Evolutionary conservation across 495 filamentous ascomycete genomes (phyloP), one percentile per base, ranked within the genome.

Genomic region (Mycothermus thermophilus): DNA sequence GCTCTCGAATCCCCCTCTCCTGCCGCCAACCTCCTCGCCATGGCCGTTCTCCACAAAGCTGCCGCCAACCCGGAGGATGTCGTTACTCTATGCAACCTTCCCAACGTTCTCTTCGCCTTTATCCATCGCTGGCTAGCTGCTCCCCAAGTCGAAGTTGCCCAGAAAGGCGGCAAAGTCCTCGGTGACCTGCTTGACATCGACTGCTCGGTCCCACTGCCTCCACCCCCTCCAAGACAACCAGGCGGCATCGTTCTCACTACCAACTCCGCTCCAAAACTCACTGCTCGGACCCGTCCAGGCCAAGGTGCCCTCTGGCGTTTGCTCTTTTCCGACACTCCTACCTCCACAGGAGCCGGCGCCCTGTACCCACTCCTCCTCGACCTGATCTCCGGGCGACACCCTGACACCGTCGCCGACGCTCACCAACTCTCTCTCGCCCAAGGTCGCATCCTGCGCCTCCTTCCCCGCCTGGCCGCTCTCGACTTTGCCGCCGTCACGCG

Each of bases 401-500:
- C 74, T 2, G 52, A 50, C 18, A 51, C 51, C 0, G 43, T 43
- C 1, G 52, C 53, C 11, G 31, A 47, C 5, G 71, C 69, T 42
- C 67, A 67, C 26, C 73, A 88, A 31, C 74, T 74, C 40, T 80
- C 83, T 0, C 57, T 92, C 14, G 78, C 83, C 2, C 85, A 94
- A 55, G 82, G 77, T 23, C 65, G 86, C 37, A 40, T 93, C 26
- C 58, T 93, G 43, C 69, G 75, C 8, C 61, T 87, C 40, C 54
- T 93, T 3, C 73, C 77, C 2, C 71, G 75, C 10, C 66, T 83
- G 3, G 79, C 77, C 3, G 53, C 57, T 2, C 41, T 84, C 32
- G 73, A 81, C 48, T 75, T 83, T 62, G 56, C 62, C 10, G 59
- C 69, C 8, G 63, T 90, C 24, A 64, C 67, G 7, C 58, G 48